Base-by-base conservation (phyloP, 2,329 filamentous ascomycete genomes). In the Sporothrix euskadiensis region DNA sequence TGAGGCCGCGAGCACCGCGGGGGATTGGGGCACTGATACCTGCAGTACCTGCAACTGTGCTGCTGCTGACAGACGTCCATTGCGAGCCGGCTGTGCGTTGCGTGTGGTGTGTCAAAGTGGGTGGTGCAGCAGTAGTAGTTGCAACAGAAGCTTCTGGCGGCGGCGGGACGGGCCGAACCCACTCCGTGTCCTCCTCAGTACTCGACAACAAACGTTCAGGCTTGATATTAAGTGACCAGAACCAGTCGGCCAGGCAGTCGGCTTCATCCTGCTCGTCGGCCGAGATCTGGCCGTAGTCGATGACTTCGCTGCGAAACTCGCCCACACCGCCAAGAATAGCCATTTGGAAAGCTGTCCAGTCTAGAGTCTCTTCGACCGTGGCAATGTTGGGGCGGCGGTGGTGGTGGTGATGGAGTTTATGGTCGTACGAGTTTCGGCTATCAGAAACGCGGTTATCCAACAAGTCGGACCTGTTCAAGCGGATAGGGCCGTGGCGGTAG, bases 301-400 rank as follows among this genome's bases (percentile, higher is more conserved):
- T 80, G 22, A 81, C 80, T 69, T 86, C 86, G 22, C 81, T 80
- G 70, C 84, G 82, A 61, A 87, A 82, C 75, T 88, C 87, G 41
- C 85, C 86, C 1, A 86, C 85, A 5, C 86, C 87, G 57, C 88
- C 88, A 0, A 87, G 81, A 69, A 90, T 89, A 19, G 89, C 88
- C 84, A 90, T 89, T 79, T 91, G 88, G 78, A 90, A 90, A 3
- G 88, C 88, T 6, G 86, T 88, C 88, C 88, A 90, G 81, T 91
- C 88, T 3, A 90, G 79, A 9, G 83, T 84, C 66, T 86, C 86
- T 69, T 88, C 87, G 73, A 81, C 83, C 47, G 77, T 75, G 10
- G 69, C 69, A 26, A 73, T 73, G 61, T 63, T 52, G 69, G 49
- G 59, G 8, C 59, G 69, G 8, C 59, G 69, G 70, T 22, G 57